Percentiles rank a stretch among this genome's conserved stretches.
Evolutionary conservation across 2,329 filamentous ascomycete genomes (phyloP).

Genomic region (Colletotrichum sp.): DNA sequence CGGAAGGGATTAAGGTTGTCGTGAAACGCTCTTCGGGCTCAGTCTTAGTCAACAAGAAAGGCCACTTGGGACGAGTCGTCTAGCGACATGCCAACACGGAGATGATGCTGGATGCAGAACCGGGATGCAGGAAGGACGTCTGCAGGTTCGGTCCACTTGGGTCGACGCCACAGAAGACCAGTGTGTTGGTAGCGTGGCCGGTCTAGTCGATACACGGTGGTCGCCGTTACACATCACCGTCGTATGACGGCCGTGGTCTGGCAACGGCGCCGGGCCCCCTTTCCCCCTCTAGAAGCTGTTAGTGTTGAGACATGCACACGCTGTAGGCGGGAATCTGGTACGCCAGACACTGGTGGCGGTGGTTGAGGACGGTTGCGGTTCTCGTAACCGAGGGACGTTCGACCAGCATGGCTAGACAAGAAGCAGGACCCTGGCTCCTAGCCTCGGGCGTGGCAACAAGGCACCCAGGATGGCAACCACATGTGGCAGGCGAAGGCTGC

Average conservation of each 20-base stretch:
- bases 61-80: slow-evolving; percentile 9
- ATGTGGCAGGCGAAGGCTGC: slow-evolving; percentile 4
- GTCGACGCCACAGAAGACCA: slow-evolving; percentile 11
- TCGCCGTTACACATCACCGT: background rate
- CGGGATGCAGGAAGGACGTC: background rate
- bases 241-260: background rate
- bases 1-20: slow-evolving; percentile 15
- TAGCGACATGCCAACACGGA: slow-evolving; percentile 16
- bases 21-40: slow-evolving; percentile 4
- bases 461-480: background rate
- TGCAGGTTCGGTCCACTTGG: slow-evolving; percentile 14
- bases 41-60: slow-evolving; percentile 8
- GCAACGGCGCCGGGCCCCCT: background rate
- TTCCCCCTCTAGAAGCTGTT: background rate
- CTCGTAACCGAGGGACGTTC: background rate
- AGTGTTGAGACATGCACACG: background rate
- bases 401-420: background rate
- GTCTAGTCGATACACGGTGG: background rate
- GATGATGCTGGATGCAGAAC: slow-evolving; percentile 15
- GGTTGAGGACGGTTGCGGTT: background rate
- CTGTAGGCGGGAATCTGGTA: background rate
- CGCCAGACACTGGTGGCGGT: background rate
- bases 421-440: background rate
- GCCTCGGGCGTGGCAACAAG: background rate
- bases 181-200: background rate